Evolutionary conservation across 176 grass and related monocot genomes (phyloP).

Genomic region (Phoenix roebelenii): DNA sequence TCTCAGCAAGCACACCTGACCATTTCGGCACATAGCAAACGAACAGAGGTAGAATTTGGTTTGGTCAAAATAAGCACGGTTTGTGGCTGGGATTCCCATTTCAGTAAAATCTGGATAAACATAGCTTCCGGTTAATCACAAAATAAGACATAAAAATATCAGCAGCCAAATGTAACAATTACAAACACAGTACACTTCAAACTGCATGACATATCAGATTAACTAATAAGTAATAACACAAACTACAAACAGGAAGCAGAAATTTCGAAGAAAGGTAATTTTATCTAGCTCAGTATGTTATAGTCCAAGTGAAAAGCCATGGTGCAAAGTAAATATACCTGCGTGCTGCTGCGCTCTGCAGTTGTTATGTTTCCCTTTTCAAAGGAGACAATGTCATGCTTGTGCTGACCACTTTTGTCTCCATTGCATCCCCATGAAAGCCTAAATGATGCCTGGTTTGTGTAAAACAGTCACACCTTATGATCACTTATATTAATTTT

Average conservation of each 20-base stretch:
- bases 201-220: too few relatives aligned
- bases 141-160: too few relatives aligned
- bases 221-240: too few relatives aligned
- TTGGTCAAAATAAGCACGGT: conserved; percentile 89
- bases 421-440: conserved; percentile 97
- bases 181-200: too few relatives aligned
- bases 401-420: conserved; percentile 84
- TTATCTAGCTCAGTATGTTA: too few relatives aligned
- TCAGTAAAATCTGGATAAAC: conserved; percentile 69
- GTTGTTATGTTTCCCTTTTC: conserved; percentile 98
- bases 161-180: too few relatives aligned
- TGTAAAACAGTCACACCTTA: conserved; percentile 5
- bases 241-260: too few relatives aligned
- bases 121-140: neutral
- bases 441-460: conserved; percentile 42
- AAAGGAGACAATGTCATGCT: conserved; percentile 99
- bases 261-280: too few relatives aligned
- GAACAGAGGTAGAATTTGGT: conserved; percentile 85
- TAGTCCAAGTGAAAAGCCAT: too few relatives aligned
- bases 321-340: conserved; percentile 30
- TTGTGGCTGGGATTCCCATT: conserved; percentile 88
- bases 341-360: conserved; percentile 87
- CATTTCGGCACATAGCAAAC: conserved; percentile 56
- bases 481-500: neutral
- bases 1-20: conserved; percentile 50